Evolutionary conservation across 441 rosid species (phyloP), one percentile per base, ranked within the genome.

Genomic region (Syzygium syzygioides): DNA sequence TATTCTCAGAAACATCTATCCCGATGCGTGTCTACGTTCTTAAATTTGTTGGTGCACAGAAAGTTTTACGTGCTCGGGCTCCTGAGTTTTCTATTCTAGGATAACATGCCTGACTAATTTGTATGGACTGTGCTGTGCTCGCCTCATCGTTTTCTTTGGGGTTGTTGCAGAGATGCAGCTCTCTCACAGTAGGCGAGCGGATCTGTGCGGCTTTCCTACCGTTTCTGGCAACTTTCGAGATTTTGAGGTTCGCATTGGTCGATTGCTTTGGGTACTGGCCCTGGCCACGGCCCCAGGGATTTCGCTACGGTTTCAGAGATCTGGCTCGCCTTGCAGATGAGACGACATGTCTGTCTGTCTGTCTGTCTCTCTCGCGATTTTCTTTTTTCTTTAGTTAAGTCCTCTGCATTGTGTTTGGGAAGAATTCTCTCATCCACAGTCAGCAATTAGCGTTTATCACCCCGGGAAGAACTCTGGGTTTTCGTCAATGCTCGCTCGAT

Each of bases 151-250:
- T 41, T 41, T 41, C 45, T 41, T 41, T 41, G 45, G 45, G 45
- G 28, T 60, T 60, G 17, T 41, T 41, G 55, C 37, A 45, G 76
- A 89, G 91, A 88, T 94, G 92, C 84, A 95, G 96, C 86, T 95
- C 96, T 80, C 89, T 94, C 54, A 91, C 95, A 1, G 6, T 95
- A 7, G 98, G 97, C 20, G 99, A 97, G 89, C 87, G 92, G 91
- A 88, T 97, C 90, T 96, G 98, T 85, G 91, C 93, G 18, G 96
- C 89, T 60, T 92, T 94, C 90, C 85, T 94, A 32, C 99, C 99
- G 41, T 68, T 95, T 28, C 62, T 93, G 11, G 95, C 93, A 19
- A 54, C 94, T 45, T 20, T 95, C 13, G 97, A 97, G 89, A 88
- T 93, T 64, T 59, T 95, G 53, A 84, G 93, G 17, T 85, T 89